Percentiles rank a stretch among this genome's conserved stretches.
phyloP scores from a whole-genome alignment of 2,329 filamentous ascomycete genomes.

The Didymella exigua region DNA sequence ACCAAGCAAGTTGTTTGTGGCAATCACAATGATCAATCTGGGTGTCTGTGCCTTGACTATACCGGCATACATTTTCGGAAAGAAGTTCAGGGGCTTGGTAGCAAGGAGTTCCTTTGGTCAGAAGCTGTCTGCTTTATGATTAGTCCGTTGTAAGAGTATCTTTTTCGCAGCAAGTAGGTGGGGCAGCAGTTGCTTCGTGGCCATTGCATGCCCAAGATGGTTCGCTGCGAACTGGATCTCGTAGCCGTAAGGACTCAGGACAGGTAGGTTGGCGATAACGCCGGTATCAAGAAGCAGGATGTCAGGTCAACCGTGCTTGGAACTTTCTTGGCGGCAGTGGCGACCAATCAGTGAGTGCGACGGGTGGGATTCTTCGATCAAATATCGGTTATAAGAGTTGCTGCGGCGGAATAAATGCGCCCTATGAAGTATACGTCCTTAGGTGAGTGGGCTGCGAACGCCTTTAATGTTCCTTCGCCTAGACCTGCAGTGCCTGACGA shows the following conservation, averaged over 20 bases:
- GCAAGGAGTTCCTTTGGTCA: slow-evolving; percentile 29
- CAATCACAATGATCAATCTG: slow-evolving; percentile 75
- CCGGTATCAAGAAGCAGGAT: slow-evolving; percentile 53
- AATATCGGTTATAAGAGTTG: slow-evolving; percentile 43
- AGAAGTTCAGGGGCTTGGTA: slow-evolving; percentile 40
- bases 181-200: slow-evolving; percentile 51
- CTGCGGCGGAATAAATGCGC: slow-evolving; percentile 45
- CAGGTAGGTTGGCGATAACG: slow-evolving; percentile 39
- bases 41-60: slow-evolving; percentile 74
- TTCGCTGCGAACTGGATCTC: slow-evolving; percentile 57
- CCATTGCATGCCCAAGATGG: slow-evolving; percentile 54
- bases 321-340: slow-evolving; percentile 37
- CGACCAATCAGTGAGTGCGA: slow-evolving; percentile 37
- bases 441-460: slow-evolving; percentile 51
- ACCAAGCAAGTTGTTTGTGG: slow-evolving; percentile 69
- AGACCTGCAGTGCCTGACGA: slow-evolving; percentile 51
- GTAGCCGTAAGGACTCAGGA: slow-evolving; percentile 51
- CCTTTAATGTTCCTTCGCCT: slow-evolving; percentile 49
- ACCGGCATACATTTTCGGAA: slow-evolving; percentile 61
- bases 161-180: slow-evolving; percentile 47
- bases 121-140: slow-evolving; percentile 19
- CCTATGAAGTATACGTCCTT: slow-evolving; percentile 52
- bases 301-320: slow-evolving; percentile 44
- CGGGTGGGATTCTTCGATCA: slow-evolving; percentile 29
- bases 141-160: not conserved